A percentile compares a stretch with the other conserved stretches of the same genome.
These are phyloP conservation scores for Neonectria sp. DNA, from an alignment of 2,329 filamentous ascomycete species.

Conservation along the genomic window DNA sequence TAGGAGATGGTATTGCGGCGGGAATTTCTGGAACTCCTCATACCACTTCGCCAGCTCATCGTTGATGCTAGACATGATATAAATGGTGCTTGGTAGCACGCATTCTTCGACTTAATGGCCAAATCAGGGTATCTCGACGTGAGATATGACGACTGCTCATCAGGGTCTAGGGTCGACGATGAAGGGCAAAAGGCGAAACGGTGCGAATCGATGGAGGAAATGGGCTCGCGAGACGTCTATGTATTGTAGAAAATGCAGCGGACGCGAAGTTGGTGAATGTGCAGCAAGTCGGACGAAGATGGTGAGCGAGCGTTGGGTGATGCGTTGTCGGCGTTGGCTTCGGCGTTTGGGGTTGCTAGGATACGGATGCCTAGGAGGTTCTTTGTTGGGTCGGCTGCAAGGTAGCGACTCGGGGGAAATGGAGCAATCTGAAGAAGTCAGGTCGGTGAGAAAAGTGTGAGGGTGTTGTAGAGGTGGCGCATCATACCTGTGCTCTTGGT, in stretches of 20 bases:
- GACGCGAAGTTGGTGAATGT: neutral
- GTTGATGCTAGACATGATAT: slow-evolving; percentile 56
- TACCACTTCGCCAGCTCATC: slow-evolving; percentile 62
- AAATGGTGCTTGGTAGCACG: slow-evolving; percentile 23
- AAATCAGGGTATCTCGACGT: slow-evolving; percentile 23
- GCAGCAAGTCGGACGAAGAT: slow-evolving; percentile 1
- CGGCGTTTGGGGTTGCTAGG: slow-evolving; percentile 36
- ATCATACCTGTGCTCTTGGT: slow-evolving; percentile 19
- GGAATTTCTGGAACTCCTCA: slow-evolving; percentile 61
- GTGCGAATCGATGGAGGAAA: neutral
- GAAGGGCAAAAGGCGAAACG: neutral
- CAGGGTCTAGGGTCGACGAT: slow-evolving; percentile 3
- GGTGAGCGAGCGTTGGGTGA: slow-evolving; percentile 7
- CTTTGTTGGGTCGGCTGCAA: slow-evolving; percentile 18
- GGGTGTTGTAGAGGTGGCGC: neutral
- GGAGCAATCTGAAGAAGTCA: slow-evolving; percentile 5
- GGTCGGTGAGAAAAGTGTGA: neutral
- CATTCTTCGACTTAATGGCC: slow-evolving; percentile 39
- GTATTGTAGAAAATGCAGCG: neutral
- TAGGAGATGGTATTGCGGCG: slow-evolving; percentile 72
- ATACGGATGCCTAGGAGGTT: slow-evolving; percentile 27
- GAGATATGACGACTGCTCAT: slow-evolving; percentile 25
- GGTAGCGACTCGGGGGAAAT: neutral
- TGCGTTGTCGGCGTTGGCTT: slow-evolving; percentile 22
- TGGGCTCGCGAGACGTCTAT: neutral